Percentiles rank a stretch among this genome's conserved stretches.
Conservation (phyloP, 2,329 filamentous ascomycete genomes). For the Paecilomyces dactylethromorphus region DNA sequence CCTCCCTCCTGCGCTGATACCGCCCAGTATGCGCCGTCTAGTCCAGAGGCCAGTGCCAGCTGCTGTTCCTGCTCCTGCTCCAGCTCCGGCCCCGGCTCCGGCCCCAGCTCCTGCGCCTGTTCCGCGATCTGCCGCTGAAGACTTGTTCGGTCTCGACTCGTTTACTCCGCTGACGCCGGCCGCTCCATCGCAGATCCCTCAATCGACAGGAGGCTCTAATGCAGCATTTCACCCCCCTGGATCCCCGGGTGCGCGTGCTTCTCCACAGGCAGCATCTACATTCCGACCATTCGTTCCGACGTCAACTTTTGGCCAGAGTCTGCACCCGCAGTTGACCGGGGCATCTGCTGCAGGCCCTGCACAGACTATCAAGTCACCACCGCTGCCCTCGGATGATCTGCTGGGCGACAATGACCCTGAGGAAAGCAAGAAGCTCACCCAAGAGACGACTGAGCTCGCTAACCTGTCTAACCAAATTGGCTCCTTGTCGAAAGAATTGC, state of each 20-base stretch:
- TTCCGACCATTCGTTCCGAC: constrained; percentile 93
- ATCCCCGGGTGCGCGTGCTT: constrained; percentile 37
- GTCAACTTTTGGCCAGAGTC: constrained; percentile 80
- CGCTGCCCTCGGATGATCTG: constrained; percentile 67
- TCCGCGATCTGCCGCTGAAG: constrained; percentile 79
- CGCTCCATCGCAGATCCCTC: constrained; percentile 53
- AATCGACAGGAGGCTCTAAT: constrained; percentile 68
- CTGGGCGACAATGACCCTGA: constrained; percentile 87
- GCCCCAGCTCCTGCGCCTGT: constrained; percentile 41
- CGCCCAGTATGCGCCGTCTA: constrained; percentile 70
- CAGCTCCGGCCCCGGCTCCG: constrained; percentile 35
- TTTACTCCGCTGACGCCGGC: constrained; percentile 48
- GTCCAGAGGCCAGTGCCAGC: constrained; percentile 29
- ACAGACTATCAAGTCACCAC: constrained; percentile 30
- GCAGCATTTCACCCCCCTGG: constrained; percentile 50
- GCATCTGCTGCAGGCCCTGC: constrained; percentile 36
- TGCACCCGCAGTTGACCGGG: constrained; percentile 72
- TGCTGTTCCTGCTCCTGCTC: constrained; percentile 31
- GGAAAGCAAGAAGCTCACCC: constrained; percentile 77
- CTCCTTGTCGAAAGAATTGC: constrained; percentile 86
- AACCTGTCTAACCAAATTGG: constrained; percentile 95
- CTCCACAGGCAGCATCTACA: constrained; percentile 36
- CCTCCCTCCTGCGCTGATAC: constrained; percentile 76
- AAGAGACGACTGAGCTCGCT: constrained; percentile 84
- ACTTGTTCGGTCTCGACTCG: constrained; percentile 86